Base-by-base conservation (phyloP, 805 yeast genomes). In the Pichia manshurica region DNA sequence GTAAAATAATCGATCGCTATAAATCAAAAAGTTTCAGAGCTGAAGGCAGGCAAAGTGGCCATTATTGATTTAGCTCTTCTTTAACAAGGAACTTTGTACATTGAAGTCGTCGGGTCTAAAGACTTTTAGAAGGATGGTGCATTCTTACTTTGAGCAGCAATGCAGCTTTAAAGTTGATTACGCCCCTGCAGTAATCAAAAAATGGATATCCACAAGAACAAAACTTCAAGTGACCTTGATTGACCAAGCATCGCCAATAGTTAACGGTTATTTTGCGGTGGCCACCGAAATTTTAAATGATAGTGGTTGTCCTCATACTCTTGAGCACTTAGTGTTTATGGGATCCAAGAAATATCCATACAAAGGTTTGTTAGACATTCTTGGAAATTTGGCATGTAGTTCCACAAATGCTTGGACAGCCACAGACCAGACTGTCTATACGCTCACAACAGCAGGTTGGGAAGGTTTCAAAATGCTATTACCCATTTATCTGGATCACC, bases 391-490 rank as follows among this genome's bases (percentile, higher is more conserved):
- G 48, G 82, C 88, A 52, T 85, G 83, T 65, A 84, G 96, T 2
- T 74, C 80, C 5, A 93, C 98, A 0, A 93, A 93, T 61, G 99
- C 99, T 0, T 90, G 96, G 96, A 93, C 99, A 0, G 88, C 84
- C 0, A 87, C 93, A 4, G 98, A 93, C 66, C 95, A 87, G 61
- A 93, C 99, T 0, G 96, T 89, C 2, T 93, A 93, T 58, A 88
- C 96, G 2, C 71, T 93, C 47, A 77, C 84, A 8, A 81, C 95
- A 34, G 98, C 98, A 1, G 98, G 98, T 9, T 90, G 96, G 96
- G 87, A 87, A 48, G 98, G 97, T 1, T 93, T 93, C 67, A 78
- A 77, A 42, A 75, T 81, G 51, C 68, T 93, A 25, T 73, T 93
- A 28, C 98, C 99, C 0, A 82, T 89, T 3, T 93, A 91, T 62